These are phyloP conservation scores for Kwoniella dendrophila DNA, from an alignment of 768 basidiomycete genomes.

Conservation along the genomic window DNA sequence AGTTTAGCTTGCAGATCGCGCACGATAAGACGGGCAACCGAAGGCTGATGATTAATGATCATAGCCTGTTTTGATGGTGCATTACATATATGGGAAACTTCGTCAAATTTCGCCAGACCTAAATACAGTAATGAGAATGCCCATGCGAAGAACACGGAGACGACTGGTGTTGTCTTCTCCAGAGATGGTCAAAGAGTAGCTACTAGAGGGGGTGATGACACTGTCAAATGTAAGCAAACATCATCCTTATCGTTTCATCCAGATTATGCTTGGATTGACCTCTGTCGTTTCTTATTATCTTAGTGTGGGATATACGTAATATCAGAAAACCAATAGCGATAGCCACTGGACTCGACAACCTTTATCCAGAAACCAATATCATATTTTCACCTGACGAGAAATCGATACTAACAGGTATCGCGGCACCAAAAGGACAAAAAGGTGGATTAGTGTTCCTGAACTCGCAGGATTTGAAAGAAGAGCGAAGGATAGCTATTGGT, in stretches of 20 bases:
- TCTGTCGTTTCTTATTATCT: constrained; percentile 5
- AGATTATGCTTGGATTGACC: background rate
- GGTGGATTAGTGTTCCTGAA: constrained; percentile 75
- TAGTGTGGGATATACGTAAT: constrained; percentile 91
- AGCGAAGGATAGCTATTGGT: constrained; percentile 50
- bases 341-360: constrained; percentile 67
- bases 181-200: constrained; percentile 82
- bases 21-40: background rate
- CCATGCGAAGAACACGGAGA: constrained; percentile 81
- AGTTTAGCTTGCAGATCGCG: constrained; percentile 35
- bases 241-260: background rate
- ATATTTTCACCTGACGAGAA: constrained; percentile 94
- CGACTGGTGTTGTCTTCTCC: constrained; percentile 83
- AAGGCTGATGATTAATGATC: background rate
- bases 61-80: constrained; percentile 88
- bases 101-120: constrained; percentile 89
- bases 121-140: constrained; percentile 83
- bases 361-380: constrained; percentile 91
- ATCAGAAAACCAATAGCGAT: constrained; percentile 84
- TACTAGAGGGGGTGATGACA: constrained; percentile 91
- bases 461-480: constrained; percentile 68
- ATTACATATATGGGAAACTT: constrained; percentile 88
- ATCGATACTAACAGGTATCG: constrained; percentile 75
- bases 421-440: constrained; percentile 60
- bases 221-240: constrained; percentile 78